Conservation (phyloP, 768 basidiomycete genomes). For the Russula emetica region DNA sequence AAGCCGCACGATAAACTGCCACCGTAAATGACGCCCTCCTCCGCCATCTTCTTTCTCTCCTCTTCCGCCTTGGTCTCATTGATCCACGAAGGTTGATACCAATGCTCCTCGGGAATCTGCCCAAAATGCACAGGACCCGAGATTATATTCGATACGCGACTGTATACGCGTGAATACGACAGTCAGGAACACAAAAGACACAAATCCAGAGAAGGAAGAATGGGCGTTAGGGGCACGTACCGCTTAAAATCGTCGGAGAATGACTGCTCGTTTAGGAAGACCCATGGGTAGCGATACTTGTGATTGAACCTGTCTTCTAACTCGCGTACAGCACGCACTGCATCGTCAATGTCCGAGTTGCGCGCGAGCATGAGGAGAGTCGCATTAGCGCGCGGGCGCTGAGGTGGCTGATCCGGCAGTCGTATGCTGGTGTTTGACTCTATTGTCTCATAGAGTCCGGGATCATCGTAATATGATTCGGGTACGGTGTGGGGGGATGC, state of each 20-base stretch:
- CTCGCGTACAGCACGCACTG: constrained; percentile 62
- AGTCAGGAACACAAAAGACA: background rate
- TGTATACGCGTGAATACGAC: constrained; percentile 13
- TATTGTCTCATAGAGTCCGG: no score
- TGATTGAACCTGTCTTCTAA: constrained; percentile 87
- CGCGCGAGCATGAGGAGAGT: constrained; percentile 52
- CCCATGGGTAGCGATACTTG: constrained; percentile 76
- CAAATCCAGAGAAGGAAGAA: background rate
- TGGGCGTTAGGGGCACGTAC: constrained; percentile 34
- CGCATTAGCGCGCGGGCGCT: constrained; percentile 32
- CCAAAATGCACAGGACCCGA: constrained; percentile 38
- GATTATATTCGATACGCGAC: constrained; percentile 35
- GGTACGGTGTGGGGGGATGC: background rate
- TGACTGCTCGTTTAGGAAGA: constrained; percentile 81
- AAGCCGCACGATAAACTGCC: constrained; percentile 22
- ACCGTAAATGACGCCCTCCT: constrained; percentile 20
- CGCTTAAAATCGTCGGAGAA: constrained; percentile 73
- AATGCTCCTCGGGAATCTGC: constrained; percentile 43
- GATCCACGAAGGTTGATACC: constrained; percentile 50
- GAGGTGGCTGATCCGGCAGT: background rate
- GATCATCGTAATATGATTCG: background rate
- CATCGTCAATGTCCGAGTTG: constrained; percentile 56
- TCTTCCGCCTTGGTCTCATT: constrained; percentile 45
- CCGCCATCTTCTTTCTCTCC: constrained; percentile 42
- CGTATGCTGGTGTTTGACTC: background rate